phyloP scores from a whole-genome alignment of 495 filamentous ascomycete genomes.

The Hypomontagnella monticulosa region DNA sequence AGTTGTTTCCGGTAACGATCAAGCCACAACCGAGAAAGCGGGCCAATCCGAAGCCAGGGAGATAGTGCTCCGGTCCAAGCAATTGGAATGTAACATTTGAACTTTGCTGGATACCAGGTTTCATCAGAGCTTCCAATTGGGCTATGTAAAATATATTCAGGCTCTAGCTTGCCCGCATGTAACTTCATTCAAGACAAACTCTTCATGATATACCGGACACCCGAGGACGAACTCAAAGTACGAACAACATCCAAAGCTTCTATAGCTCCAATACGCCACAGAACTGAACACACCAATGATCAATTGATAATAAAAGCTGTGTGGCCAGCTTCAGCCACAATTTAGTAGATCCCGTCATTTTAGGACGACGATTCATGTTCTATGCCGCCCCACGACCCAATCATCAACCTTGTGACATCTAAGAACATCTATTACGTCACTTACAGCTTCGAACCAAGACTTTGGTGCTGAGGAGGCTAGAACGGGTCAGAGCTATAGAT shows the following conservation, averaged over 20 bases:
- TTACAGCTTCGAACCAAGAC: constrained; percentile 19
- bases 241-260: too few species aligned
- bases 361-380: constrained; percentile 28
- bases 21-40: constrained; percentile 28
- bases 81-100: constrained; percentile 21
- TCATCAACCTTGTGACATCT: constrained; percentile 22
- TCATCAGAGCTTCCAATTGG: constrained; percentile 26
- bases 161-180: constrained; percentile 17
- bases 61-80: constrained; percentile 20
- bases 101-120: constrained; percentile 14
- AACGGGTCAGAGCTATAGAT: neutral
- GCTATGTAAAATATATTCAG: constrained; percentile 15
- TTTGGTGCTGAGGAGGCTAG: constrained; percentile 14
- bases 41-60: neutral
- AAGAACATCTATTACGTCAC: constrained; percentile 42
- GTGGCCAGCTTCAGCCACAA: constrained; percentile 20
- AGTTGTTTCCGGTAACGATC: constrained; percentile 27
- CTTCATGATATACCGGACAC: too few species aligned
- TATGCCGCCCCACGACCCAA: constrained; percentile 19
- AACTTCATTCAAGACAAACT: neutral
- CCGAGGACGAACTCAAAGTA: too few species aligned
- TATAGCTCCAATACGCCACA: neutral
- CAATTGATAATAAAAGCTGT: too few species aligned
- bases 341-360: constrained; percentile 1
- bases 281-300: neutral